Base-by-base conservation (phyloP, 495 filamentous ascomycete genomes). In the Lophium mytilinum region DNA sequence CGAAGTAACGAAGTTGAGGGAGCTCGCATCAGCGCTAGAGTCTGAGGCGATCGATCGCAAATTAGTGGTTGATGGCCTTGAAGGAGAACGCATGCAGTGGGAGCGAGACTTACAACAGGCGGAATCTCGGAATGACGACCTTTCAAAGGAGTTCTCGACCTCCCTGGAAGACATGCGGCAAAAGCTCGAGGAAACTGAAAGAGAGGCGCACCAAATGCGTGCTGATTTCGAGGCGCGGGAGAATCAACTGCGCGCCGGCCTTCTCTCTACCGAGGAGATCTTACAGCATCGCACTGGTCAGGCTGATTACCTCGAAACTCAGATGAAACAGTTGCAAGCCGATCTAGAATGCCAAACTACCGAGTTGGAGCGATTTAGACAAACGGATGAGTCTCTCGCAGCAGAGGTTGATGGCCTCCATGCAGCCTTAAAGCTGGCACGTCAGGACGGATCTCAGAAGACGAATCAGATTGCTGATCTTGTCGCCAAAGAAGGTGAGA, bases 11-110 rank as follows among this genome's bases (percentile, higher is more conserved):
- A 35, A 63, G 10, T 51, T 66, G 14, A 55, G 51, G 3, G 35
- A 54, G 24, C 50, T 54, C 9, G 48, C 61, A 11, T 24, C 41
- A 12, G 36, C 55, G 4, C 57, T 72, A 4, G 63, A 70, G 55
- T 52, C 51, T 0, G 43, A 57, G 37, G 36, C n/a, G 5, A 49
- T 47, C 18, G 57, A 64, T 19, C 48, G 30, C n/a, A 62, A 52
- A 36, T 30, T 37, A 39, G 56, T 34, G 45, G 61, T 50, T 37
- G 56, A 66, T 39, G 58, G 61, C 7, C 36, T 70, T 37, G 62
- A 72, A 40, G 50, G 40, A 0, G 68, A 72, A 34, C 49, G 42
- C 12, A 45, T 41, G 1, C 34, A 48, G n/a, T 48, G 36, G 6
- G 36, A 62, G 30, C 34, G 34, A 4, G 61, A 65, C 14, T 53